A percentile compares a stretch with the other conserved stretches of the same genome.
These are phyloP conservation scores for Toxicodendron radicans DNA, from an alignment of 345 rosid species.

Conservation along the genomic window DNA sequence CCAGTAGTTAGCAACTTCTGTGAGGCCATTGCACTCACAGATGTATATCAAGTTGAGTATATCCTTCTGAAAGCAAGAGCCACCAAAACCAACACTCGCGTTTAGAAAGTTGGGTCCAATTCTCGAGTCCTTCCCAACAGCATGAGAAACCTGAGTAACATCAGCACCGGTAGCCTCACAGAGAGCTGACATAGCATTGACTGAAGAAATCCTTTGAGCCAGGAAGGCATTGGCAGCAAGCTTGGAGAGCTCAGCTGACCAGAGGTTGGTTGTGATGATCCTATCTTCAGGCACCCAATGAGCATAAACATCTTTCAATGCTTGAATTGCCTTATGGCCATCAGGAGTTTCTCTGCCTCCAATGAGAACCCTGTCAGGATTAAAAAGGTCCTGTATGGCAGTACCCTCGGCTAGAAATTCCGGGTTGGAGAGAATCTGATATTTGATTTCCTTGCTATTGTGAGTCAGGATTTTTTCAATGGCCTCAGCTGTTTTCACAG, in stretches of 20 bases:
- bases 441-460: constrained; percentile 79
- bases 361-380: constrained; percentile 77
- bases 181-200: constrained; percentile 83
- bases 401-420: constrained; percentile 93
- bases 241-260: constrained; percentile 93
- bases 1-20: constrained; percentile 79
- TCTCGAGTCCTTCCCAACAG: constrained; percentile 73
- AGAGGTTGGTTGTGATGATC: constrained; percentile 71
- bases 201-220: constrained; percentile 86
- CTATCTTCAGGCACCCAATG: constrained; percentile 78
- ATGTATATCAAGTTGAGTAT: constrained; percentile 74
- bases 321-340: constrained; percentile 62
- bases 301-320: constrained; percentile 73
- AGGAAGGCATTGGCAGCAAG: constrained; percentile 84
- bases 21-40: constrained; percentile 78
- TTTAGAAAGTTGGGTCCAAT: constrained; percentile 79
- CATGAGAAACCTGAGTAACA: constrained; percentile 63
- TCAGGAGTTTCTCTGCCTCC: constrained; percentile 79
- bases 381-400: constrained; percentile 65
- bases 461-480: constrained; percentile 73
- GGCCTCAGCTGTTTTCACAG: constrained; percentile 85
- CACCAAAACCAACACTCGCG: constrained; percentile 87
- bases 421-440: constrained; percentile 84
- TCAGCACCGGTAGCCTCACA: constrained; percentile 89
- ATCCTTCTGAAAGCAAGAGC: constrained; percentile 87